Evolutionary conservation across 2,329 filamentous ascomycete species (phyloP), one percentile per base, ranked within the genome.

Genomic region (Epichloe scottii): DNA sequence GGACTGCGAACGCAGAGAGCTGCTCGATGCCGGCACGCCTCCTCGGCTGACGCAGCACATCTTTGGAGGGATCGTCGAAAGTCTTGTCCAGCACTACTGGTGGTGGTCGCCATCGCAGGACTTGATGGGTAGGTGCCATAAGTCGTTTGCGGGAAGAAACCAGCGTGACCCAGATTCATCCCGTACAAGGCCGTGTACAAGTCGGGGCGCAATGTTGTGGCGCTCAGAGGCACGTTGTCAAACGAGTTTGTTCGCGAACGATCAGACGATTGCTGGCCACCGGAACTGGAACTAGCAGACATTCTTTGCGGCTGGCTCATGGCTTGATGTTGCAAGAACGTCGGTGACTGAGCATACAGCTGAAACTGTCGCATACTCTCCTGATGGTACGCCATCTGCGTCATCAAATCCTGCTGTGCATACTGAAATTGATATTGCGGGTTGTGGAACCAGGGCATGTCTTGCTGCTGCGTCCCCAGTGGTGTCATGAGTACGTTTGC

Each of bases 1-100:
- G n/a, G 81, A 84, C 60, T 84, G 81, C 26, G 81, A 84, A 55
- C 81, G 73, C 54, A 81, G 63, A n/a, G 78, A 70, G 57, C 79
- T 77, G 51, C 70, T 76, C 26, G 77, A 71, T 48, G 72, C 65
- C 38, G 70, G 65, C 17, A 67, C 60, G 10, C 71, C 71, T 14
- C 71, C 37, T 82, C 78, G 23, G 71, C 75, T 15, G 72, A 67
- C 23, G 70, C 65, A 10, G 70, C 68, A 1, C 77, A 75, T 58
- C 80, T 70, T 56, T 83, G 78, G 50, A 79, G 65, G 45, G 76
- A 73, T 48, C 79, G 72, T 55, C 80, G 73, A 57, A 76, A 77
- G 54, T 84, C 81, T 33, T 76, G 67, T 7, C 64, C 62, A 7
- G 65, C 59, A 3, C 69, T 62, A 41, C 64, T 65, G 56, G 68